Evolutionary conservation across 805 yeast species (phyloP).

Genomic region (Danielia reshetovae): DNA sequence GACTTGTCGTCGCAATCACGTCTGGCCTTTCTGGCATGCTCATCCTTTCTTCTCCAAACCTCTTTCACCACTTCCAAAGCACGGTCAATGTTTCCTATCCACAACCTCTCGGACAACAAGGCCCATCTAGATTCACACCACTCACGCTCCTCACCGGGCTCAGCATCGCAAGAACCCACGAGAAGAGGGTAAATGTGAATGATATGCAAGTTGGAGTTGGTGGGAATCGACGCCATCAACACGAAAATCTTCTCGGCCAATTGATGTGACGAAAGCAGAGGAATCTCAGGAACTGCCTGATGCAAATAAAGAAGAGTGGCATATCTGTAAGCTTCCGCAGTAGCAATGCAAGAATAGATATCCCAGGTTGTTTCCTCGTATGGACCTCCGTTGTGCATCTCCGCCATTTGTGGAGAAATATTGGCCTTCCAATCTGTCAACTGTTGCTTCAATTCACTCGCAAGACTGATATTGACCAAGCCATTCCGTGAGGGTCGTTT

Average conservation of each 20-base stretch:
- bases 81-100: constrained; percentile 65
- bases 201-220: constrained; percentile 50
- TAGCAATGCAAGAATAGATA: constrained; percentile 55
- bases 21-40: constrained; percentile 24
- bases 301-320: constrained; percentile 58
- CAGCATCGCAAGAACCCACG: constrained; percentile 64
- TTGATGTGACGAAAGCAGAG: constrained; percentile 49
- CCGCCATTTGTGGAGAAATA: constrained; percentile 31
- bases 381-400: constrained; percentile 32
- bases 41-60: constrained; percentile 65
- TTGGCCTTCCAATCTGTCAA: constrained; percentile 57
- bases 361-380: constrained; percentile 40
- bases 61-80: constrained; percentile 67
- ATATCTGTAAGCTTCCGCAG: constrained; percentile 67
- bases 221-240: constrained; percentile 60
- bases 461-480: constrained; percentile 46
- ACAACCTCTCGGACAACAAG: constrained; percentile 46
- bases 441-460: constrained; percentile 51
- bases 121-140: constrained; percentile 63
- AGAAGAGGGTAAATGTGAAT: constrained; percentile 64
- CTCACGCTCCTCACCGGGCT: constrained; percentile 52
- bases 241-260: constrained; percentile 59
- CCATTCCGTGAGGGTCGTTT: constrained; percentile 30
- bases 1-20: constrained; percentile 12
- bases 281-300: constrained; percentile 70